A percentile compares a stretch with the other conserved stretches of the same genome.
phyloP scores from a whole-genome alignment of 192 early-diverging fungal species.

The Coemansia sp. region DNA sequence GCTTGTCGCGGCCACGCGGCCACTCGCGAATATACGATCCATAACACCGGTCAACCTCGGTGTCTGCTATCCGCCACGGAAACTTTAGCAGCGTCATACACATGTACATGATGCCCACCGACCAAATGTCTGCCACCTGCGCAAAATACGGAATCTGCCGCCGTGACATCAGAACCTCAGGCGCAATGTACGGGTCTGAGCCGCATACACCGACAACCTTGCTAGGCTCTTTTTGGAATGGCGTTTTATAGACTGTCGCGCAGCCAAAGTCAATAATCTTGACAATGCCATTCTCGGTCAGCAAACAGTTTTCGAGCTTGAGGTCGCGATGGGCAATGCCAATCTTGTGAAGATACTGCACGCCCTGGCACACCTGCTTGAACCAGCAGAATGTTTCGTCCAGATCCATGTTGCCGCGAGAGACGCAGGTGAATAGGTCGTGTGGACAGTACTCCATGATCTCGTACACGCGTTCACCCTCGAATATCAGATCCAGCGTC shows the following conservation, averaged over 20 bases:
- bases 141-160: slow-evolving; percentile 70
- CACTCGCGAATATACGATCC: slow-evolving; percentile 57
- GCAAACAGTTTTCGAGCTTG: slow-evolving; percentile 85
- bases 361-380: slow-evolving; percentile 76
- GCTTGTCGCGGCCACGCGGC: slow-evolving; percentile 52
- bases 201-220: slow-evolving; percentile 77
- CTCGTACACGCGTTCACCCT: slow-evolving; percentile 63
- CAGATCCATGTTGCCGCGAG: slow-evolving; percentile 66
- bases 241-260: slow-evolving; percentile 80
- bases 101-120: slow-evolving; percentile 81
- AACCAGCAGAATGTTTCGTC: slow-evolving; percentile 87
- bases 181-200: slow-evolving; percentile 94
- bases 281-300: slow-evolving; percentile 70
- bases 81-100: slow-evolving; percentile 69
- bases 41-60: slow-evolving; percentile 55
- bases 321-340: slow-evolving; percentile 94
- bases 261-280: slow-evolving; percentile 98
- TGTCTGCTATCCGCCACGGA: slow-evolving; percentile 62
- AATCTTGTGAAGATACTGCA: slow-evolving; percentile 81
- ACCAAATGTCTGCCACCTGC: slow-evolving; percentile 85
- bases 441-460: slow-evolving; percentile 91
- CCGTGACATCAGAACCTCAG: slow-evolving; percentile 68
- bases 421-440: slow-evolving; percentile 83
- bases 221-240: slow-evolving; percentile 65
- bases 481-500: slow-evolving; percentile 73